A percentile compares a stretch with the other conserved stretches of the same genome.
These are phyloP conservation scores for Schizonepeta tenuifolia DNA, from an alignment of 257 asterid species.

Conservation along the genomic window DNA sequence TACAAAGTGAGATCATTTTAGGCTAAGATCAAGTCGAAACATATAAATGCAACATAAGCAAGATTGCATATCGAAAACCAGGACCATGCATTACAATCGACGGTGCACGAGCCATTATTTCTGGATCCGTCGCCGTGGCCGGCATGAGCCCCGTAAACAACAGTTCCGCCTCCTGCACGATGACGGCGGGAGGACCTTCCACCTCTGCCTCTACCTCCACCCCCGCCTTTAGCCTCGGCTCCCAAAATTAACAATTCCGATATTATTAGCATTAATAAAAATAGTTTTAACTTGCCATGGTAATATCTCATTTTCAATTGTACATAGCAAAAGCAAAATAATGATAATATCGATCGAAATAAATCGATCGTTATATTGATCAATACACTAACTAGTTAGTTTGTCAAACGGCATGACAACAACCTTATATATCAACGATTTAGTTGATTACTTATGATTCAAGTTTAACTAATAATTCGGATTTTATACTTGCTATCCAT, in stretches of 20 bases:
- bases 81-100: background rate
- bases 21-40: background rate
- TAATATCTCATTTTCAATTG: background rate
- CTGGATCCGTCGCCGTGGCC: background rate
- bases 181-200: background rate
- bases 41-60: background rate
- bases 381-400: background rate
- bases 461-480: background rate
- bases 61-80: background rate
- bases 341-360: background rate
- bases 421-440: background rate
- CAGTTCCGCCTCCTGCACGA: background rate
- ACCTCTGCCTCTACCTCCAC: background rate
- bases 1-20: background rate
- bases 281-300: background rate
- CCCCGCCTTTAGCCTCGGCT: background rate
- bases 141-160: background rate
- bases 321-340: background rate
- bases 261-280: background rate
- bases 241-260: background rate
- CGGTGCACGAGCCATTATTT: background rate
- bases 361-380: background rate
- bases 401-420: background rate
- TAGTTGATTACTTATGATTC: background rate
- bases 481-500: too few species aligned